Evolutionary conservation across 1,284 basidiomycete species (phyloP).

Genomic region (Grifola frondosa): DNA sequence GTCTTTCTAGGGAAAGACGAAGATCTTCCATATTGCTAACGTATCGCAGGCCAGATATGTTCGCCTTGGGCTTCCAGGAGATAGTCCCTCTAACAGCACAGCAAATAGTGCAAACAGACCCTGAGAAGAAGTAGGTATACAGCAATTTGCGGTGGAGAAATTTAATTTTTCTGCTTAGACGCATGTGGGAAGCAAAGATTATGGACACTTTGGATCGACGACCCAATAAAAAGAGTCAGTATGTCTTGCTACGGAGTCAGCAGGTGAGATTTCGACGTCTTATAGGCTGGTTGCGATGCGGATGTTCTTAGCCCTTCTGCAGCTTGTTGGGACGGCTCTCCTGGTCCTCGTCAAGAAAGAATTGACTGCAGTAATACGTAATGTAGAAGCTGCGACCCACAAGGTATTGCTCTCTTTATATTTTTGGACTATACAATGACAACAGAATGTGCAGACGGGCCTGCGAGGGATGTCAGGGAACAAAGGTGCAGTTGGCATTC

Average conservation of each 20-base stretch:
- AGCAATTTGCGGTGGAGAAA: neutral
- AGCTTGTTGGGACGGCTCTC: constrained; percentile 94
- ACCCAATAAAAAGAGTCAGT: constrained; percentile 67
- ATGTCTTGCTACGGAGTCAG: constrained; percentile 89
- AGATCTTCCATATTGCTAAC: neutral
- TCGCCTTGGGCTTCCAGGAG: constrained; percentile 95
- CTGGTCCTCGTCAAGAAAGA: constrained; percentile 82
- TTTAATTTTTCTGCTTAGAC: constrained; percentile 43
- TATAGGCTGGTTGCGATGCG: no score
- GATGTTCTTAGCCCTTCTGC: constrained; percentile 13
- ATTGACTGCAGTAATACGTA: constrained; percentile 77
- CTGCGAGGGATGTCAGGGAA: constrained; percentile 97
- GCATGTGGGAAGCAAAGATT: constrained; percentile 85
- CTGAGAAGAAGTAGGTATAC: constrained; percentile 75
- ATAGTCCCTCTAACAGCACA: constrained; percentile 96
- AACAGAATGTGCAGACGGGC: constrained; percentile 66
- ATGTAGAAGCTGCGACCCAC: constrained; percentile 88
- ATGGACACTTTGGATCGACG: constrained; percentile 75
- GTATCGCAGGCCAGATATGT: constrained; percentile 77
- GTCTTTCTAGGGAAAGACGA: constrained; percentile 20
- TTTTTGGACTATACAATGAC: constrained; percentile 2
- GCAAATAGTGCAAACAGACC: constrained; percentile 95
- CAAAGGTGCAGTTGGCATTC: constrained; percentile 93
- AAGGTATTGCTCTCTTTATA: constrained; percentile 56
- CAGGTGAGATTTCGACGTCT: constrained; percentile 52